These are phyloP conservation scores for Aspergillus cavernicola DNA, from an alignment of 495 filamentous ascomycete genomes.

Conservation along the genomic window DNA sequence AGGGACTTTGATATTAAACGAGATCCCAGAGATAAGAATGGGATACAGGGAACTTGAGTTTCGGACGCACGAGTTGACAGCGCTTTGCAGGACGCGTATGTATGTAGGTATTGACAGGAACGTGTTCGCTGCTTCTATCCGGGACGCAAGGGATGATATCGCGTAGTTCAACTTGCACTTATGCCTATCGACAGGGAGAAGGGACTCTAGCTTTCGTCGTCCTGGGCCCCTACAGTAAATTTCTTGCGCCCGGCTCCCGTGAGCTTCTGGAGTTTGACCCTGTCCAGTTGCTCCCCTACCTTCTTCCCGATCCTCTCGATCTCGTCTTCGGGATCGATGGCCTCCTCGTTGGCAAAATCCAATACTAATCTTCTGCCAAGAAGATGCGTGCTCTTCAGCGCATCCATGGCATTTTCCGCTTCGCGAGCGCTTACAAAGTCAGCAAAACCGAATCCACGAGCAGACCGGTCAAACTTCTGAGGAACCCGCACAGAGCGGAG, in stretches of 20 bases:
- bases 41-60: slow-evolving; percentile 17
- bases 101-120: slow-evolving; percentile 38
- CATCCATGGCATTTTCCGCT: slow-evolving; percentile 87
- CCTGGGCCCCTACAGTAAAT: slow-evolving; percentile 73
- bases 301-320: slow-evolving; percentile 96
- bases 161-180: slow-evolving; percentile 12
- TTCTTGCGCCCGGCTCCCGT: slow-evolving; percentile 79
- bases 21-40: slow-evolving; percentile 13
- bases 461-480: slow-evolving; percentile 82
- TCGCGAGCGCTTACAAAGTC: slow-evolving; percentile 91
- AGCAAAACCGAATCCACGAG: slow-evolving; percentile 94
- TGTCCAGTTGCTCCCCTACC: slow-evolving; percentile 79
- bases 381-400: slow-evolving; percentile 89
- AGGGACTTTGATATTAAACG: slow-evolving; percentile 22
- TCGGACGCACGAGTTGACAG: slow-evolving; percentile 26
- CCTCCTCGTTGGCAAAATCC: slow-evolving; percentile 81
- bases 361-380: slow-evolving; percentile 83
- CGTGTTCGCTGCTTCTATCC: slow-evolving; percentile 28
- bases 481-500: slow-evolving; percentile 89
- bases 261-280: slow-evolving; percentile 82
- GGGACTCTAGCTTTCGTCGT: slow-evolving; percentile 52
- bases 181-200: slow-evolving; percentile 35
- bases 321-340: slow-evolving; percentile 89
- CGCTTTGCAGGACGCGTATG: slow-evolving; percentile 31
- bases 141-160: slow-evolving; percentile 38